A percentile compares a stretch with the other conserved stretches of the same genome.
phyloP scores from a whole-genome alignment of 177 flowering plant genomes.

The Vitis hybrid region DNA sequence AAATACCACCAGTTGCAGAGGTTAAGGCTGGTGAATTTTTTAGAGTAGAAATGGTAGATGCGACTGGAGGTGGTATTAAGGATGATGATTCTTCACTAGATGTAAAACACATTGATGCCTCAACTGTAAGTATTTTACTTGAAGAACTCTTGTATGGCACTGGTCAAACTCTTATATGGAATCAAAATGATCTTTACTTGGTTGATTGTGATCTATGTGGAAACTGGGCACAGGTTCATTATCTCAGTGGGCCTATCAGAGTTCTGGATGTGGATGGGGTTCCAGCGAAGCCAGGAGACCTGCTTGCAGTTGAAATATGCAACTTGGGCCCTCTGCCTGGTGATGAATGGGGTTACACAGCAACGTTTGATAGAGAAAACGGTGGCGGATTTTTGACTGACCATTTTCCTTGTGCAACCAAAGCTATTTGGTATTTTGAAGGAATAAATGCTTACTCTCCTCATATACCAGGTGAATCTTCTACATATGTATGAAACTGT shows the following conservation, averaged over 20 bases:
- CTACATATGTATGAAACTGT: background rate
- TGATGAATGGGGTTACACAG: conserved; percentile 96
- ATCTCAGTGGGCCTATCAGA: conserved; percentile 84
- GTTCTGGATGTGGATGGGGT: conserved; percentile 64
- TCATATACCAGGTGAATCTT: conserved; percentile 73
- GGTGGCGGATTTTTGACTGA: conserved; percentile 95
- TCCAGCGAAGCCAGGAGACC: conserved; percentile 89
- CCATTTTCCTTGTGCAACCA: conserved; percentile 90
- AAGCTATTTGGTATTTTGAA: conserved; percentile 97
- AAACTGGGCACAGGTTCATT: conserved; percentile 56
- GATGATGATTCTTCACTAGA: conserved; percentile 72
- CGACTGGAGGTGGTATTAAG: conserved; percentile 70
- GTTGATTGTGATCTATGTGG: background rate
- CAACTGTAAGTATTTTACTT: conserved; percentile 53
- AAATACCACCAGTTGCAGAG: conserved; percentile 66
- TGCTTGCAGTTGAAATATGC: conserved; percentile 85
- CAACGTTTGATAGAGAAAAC: conserved; percentile 89
- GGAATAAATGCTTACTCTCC: conserved; percentile 94
- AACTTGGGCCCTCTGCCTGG: conserved; percentile 94
- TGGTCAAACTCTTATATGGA: too few relatives aligned
- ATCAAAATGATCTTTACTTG: too few relatives aligned
- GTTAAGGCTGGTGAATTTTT: conserved; percentile 58
- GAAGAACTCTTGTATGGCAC: too few relatives aligned
- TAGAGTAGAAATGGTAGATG: conserved; percentile 82
- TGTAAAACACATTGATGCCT: conserved; percentile 64